Evolutionary conservation across 306 rosid genomes (phyloP).

Genomic region (Trifolium dubium): DNA sequence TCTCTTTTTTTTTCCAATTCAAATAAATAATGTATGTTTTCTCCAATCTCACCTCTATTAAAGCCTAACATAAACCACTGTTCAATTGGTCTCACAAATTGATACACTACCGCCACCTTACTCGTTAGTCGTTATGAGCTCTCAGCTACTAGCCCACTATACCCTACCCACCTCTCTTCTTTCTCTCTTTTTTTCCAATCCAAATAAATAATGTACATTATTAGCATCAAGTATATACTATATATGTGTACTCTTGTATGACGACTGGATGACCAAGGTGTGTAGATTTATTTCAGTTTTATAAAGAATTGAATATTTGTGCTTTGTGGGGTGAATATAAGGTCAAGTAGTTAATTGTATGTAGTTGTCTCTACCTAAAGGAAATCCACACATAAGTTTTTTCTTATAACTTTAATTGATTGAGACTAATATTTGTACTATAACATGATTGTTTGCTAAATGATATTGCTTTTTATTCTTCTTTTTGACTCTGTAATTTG

Average conservation of each 20-base stretch:
- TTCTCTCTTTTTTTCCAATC: too few relatives aligned
- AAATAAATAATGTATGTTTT: neutral
- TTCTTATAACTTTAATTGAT: too few relatives aligned
- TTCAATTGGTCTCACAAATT: neutral
- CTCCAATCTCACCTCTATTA: slow-evolving; percentile 14
- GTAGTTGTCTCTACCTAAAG: too few relatives aligned
- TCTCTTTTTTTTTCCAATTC: too few relatives aligned
- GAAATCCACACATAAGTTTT: too few relatives aligned
- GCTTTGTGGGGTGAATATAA: too few relatives aligned
- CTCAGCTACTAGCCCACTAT: neutral
- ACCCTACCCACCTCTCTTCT: neutral
- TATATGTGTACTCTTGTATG: neutral
- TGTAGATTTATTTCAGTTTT: neutral
- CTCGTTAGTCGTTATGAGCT: neutral
- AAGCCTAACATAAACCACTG: neutral
- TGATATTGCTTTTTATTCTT: too few relatives aligned
- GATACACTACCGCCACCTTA: slow-evolving; percentile 36
- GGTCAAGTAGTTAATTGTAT: too few relatives aligned
- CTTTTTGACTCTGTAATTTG: too few relatives aligned
- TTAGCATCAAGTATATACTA: neutral
- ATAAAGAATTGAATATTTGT: too few relatives aligned
- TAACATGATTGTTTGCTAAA: too few relatives aligned
- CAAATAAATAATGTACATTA: neutral
- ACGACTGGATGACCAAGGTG: neutral
- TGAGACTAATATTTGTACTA: too few relatives aligned